Base-by-base conservation (phyloP, 1,139 yeast genomes). In the Debaryomycetaceae sp. region DNA sequence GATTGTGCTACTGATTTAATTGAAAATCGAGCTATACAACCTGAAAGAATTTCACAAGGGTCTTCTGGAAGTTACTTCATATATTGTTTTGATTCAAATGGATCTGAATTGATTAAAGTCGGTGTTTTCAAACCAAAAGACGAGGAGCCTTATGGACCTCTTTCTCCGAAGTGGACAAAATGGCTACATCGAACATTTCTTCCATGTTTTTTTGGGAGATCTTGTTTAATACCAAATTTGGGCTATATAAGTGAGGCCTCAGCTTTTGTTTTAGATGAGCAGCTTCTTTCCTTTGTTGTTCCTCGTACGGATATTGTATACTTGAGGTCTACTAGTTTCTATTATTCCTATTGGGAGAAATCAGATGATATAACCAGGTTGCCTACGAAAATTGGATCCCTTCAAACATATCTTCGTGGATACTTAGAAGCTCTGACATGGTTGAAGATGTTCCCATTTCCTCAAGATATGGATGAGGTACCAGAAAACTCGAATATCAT, bases 61-160 rank as follows among this genome's bases (percentile, higher is more conserved):
- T 80, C 87, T 4, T 80, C 87, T 1, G 91, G 92, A 1, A 79
- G 86, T 41, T 84, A 84, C 52, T 84, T 83, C 54, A 66, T 83
- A 3, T 70, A 66, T 2, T 40, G 52, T 2, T 17, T 31, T 22
- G 38, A 36, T 11, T 26, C 28, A 11, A 33, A 41, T 7, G 43
- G 46, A 31, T 8, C 36, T 9, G 34, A 40, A 6, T 44, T 50
- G 7, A 44, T 47, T 31, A 58, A 49, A 34, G 73, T 73, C 5
- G 91, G 83, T 0, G 81, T 84, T 3, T 84, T 84, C 66, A 84
- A 84, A 55, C 92, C 92, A 5, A 83, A 83, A 53, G 88, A 83
- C 58, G 92, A 84, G 58, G 91, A 84, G 49, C 92, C 91, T 0
- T 84, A 84, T 53, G 92, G 91, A 0, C 87, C 89, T 0, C 55